Conservation (phyloP, 306 rosid species). For the Hylodesmum podocarpum region DNA sequence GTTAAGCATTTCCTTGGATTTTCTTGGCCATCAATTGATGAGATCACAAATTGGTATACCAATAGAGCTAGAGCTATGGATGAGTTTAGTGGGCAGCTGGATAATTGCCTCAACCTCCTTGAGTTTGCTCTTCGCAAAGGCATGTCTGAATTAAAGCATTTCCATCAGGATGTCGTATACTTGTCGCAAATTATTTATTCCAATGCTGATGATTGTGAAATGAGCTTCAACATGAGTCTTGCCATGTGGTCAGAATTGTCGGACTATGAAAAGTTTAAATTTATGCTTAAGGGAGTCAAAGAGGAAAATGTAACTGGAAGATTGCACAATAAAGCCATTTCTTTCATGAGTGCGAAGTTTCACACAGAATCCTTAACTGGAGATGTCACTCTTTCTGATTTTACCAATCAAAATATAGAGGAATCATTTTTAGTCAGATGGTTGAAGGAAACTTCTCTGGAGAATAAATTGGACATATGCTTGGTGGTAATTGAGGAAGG, state of each 20-base stretch:
- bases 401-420: constrained; percentile 40
- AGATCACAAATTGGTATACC: constrained; percentile 76
- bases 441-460: constrained; percentile 82
- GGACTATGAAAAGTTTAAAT: constrained; percentile 74
- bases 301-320: constrained; percentile 65
- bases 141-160: constrained; percentile 67
- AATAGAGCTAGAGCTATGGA: constrained; percentile 84
- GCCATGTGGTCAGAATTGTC: constrained; percentile 71
- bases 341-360: constrained; percentile 71
- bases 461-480: constrained; percentile 84
- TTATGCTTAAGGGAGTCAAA: constrained; percentile 84
- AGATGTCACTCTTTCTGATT: constrained; percentile 28
- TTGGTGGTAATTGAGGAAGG: constrained; percentile 79
- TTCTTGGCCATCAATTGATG: constrained; percentile 80
- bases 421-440: constrained; percentile 88
- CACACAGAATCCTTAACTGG: constrained; percentile 35
- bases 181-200: constrained; percentile 79
- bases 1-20: constrained; percentile 67
- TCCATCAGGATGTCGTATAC: constrained; percentile 69
- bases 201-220: constrained; percentile 55
- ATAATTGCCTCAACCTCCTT: constrained; percentile 75
- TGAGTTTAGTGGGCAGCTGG: constrained; percentile 83
- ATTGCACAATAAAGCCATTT: constrained; percentile 71
- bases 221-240: constrained; percentile 56
- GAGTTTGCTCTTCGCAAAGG: constrained; percentile 80